Conservation (phyloP, 192 early-diverging fungal genomes). For the Spizellomyces punctatus region DNA sequence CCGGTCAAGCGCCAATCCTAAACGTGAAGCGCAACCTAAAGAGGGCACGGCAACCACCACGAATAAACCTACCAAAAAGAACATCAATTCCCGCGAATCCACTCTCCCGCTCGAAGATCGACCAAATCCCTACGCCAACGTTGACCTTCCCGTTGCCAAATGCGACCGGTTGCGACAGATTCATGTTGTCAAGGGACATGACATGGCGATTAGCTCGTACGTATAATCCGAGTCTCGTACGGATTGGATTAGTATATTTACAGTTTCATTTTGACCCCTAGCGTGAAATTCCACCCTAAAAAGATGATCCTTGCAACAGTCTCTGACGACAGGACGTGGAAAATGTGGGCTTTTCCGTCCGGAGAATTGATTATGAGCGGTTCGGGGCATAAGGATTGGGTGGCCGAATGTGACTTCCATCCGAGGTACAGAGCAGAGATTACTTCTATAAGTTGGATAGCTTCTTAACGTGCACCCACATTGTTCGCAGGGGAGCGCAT, state of each 20-base stretch:
- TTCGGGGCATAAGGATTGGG: constrained; percentile 58
- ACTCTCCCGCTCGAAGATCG: constrained; percentile 45
- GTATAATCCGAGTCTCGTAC: constrained; percentile 13
- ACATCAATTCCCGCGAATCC: constrained; percentile 8
- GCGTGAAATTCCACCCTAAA: constrained; percentile 61
- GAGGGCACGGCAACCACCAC: not conserved
- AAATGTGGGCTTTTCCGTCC: constrained; percentile 60
- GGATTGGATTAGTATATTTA: not conserved
- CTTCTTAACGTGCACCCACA: not conserved
- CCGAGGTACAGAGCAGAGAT: constrained; percentile 40
- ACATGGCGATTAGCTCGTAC: constrained; percentile 50
- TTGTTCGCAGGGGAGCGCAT: constrained; percentile 47
- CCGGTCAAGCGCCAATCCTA: not conserved
- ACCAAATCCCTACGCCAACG: constrained; percentile 38
- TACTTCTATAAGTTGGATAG: not conserved
- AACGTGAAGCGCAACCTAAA: not conserved
- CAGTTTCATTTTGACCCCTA: constrained; percentile 12
- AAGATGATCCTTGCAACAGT: constrained; percentile 61
- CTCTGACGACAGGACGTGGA: constrained; percentile 61
- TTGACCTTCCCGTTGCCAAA: constrained; percentile 43
- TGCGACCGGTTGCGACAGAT: constrained; percentile 45
- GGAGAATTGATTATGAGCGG: constrained; percentile 62
- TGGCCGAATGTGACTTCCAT: constrained; percentile 63
- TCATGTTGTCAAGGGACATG: constrained; percentile 47
- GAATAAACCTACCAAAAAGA: not conserved